Evolutionary conservation across 208 protist genomes (phyloP), one percentile per base, ranked within the genome.

Genomic region (Trypanosoma melophagium): DNA sequence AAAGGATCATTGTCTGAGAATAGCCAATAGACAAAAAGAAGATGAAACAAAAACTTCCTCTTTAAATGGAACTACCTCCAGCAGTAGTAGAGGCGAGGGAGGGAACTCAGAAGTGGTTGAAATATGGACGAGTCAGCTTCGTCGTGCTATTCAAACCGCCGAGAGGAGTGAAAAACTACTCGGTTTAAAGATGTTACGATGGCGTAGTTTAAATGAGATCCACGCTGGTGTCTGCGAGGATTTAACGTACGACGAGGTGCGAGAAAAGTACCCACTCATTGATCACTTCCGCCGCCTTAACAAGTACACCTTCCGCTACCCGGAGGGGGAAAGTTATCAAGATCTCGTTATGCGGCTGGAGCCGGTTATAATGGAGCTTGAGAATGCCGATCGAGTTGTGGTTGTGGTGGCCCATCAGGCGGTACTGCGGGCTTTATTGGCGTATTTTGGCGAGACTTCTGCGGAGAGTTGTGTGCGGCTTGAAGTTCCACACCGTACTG

Each of bases 261-360:
- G 69, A 41, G 42, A 70, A 53, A 55, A 74, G 54, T 92, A 95
- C 71, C 86, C 89, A 2, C 67, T 93, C 42, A 94, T 96, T 66
- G 74, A 88, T 47, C 65, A 88, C 24, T 94, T 94, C 41, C 80
- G 89, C 28, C 78, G 79, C 22, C 66, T 78, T 50, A 92, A 74
- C 78, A 96, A 93, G 72, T 96, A 94, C 63, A 85, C 84, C 31
- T 96, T 93, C 54, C 89, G 92, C 49, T 96, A 96, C 67, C 92
- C 92, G 0, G 79, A 85, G 13, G 92, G 92, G 2, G 92, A 96
- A 69, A 93, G 86, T 66, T 96, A 96, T 54, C 89, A 96, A 56
- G 92, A 96, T 62, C 72, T 96, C 22, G 89, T 94, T 7, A 55
- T 84, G 60, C 89, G 92, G 0, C 79, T 96, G 19, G 89, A 96